Conservation (phyloP, 306 rosid species). For the Aeschynomene evenia region DNA sequence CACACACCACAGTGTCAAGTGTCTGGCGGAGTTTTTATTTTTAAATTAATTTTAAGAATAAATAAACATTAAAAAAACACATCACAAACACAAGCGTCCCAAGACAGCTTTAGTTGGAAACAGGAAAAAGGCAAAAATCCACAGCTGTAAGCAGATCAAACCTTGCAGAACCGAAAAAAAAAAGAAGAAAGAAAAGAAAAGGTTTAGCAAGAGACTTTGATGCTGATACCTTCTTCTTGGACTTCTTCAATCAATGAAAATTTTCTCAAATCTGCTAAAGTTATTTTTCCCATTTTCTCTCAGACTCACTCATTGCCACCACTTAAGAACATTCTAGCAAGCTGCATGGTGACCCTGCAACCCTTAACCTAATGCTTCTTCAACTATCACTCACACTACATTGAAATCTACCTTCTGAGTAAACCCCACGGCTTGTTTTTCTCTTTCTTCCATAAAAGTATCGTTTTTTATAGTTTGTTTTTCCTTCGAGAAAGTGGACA, state of each 20-base stretch:
- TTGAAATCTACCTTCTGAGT: constrained; percentile 8
- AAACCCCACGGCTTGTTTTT: constrained; percentile 1
- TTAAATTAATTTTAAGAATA: too few relatives aligned
- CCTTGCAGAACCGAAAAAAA: not conserved
- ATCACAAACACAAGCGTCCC: not conserved
- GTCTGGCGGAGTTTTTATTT: not conserved
- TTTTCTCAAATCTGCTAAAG: not conserved
- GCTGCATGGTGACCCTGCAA: not conserved
- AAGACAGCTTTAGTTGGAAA: not conserved
- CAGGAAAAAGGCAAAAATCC: not conserved
- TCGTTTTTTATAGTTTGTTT: not conserved
- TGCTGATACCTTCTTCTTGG: not conserved
- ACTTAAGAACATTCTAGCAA: not conserved
- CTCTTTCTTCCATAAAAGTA: not conserved
- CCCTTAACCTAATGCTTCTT: not conserved
- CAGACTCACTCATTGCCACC: not conserved
- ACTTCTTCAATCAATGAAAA: not conserved
- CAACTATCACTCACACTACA: not conserved
- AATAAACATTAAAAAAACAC: too few relatives aligned
- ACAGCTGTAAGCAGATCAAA: not conserved
- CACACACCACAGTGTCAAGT: too few relatives aligned
- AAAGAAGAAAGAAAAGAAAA: not conserved
- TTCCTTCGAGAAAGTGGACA: constrained; percentile 18
- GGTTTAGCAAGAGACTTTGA: not conserved
- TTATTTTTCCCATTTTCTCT: not conserved